A percentile compares a stretch with the other conserved stretches of the same genome.
Conservation (phyloP, 208 protist genomes). For the Leishmania aethiopica region DNA sequence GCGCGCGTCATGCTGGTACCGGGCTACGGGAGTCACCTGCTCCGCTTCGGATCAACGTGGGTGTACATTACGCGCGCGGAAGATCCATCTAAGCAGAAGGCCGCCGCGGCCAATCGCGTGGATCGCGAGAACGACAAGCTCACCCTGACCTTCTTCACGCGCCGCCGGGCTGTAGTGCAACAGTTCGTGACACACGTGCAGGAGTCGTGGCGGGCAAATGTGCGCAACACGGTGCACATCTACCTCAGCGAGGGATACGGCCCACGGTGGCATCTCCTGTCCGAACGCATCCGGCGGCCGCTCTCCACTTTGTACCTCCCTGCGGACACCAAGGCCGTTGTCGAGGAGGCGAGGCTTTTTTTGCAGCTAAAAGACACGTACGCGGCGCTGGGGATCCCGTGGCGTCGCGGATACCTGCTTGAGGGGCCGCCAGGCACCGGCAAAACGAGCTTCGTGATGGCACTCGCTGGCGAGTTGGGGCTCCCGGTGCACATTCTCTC, state of each 20-base stretch:
- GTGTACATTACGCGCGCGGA: slow-evolving; percentile 75
- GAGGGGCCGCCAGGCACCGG: slow-evolving; percentile 95
- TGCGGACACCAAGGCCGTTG: slow-evolving; percentile 42
- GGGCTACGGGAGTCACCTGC: slow-evolving; percentile 83
- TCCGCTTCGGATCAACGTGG: slow-evolving; percentile 53
- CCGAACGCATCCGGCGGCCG: slow-evolving; percentile 62
- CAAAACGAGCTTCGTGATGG: slow-evolving; percentile 93
- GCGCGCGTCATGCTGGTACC: slow-evolving; percentile 62
- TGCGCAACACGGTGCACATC: slow-evolving; percentile 63
- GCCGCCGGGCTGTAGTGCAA: slow-evolving; percentile 54
- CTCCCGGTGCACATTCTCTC: slow-evolving; percentile 93
- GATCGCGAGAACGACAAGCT: slow-evolving; percentile 84
- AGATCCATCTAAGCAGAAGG: slow-evolving; percentile 72
- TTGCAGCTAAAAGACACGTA: slow-evolving; percentile 84
- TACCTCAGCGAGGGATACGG: slow-evolving; percentile 65
- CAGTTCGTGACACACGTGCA: slow-evolving; percentile 62
- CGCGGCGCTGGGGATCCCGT: slow-evolving; percentile 91
- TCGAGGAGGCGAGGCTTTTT: slow-evolving; percentile 87
- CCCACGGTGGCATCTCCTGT: slow-evolving; percentile 66
- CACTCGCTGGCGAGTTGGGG: slow-evolving; percentile 90
- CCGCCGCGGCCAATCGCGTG: slow-evolving; percentile 31
- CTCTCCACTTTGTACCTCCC: slow-evolving; percentile 81
- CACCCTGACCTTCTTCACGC: slow-evolving; percentile 70
- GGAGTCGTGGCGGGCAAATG: slow-evolving; percentile 53
- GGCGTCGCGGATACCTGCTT: slow-evolving; percentile 94